Percentiles rank a stretch among this genome's conserved stretches.
phyloP scores from a whole-genome alignment of 1,284 basidiomycete species.

The Mrakiaceae sp. region DNA sequence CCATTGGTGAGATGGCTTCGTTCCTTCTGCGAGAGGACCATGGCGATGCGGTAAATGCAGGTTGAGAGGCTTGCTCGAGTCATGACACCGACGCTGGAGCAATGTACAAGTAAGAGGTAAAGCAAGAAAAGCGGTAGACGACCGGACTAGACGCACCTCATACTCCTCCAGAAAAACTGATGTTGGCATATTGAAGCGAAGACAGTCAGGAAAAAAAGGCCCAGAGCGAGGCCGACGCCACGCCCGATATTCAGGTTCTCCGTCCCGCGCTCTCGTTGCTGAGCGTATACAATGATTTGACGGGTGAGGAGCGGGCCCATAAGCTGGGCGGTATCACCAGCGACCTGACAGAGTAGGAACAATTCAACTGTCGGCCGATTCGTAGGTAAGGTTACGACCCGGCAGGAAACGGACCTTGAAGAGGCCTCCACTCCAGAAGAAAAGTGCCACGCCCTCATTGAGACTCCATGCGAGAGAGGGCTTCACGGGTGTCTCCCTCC shows the following conservation, averaged over 20 bases:
- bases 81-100: conserved; percentile 46
- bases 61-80: conserved; percentile 49
- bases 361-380: conserved; percentile 27
- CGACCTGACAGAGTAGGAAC: conserved; percentile 40
- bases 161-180: conserved; percentile 67
- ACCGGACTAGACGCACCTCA: conserved; percentile 33
- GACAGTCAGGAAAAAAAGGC: conserved; percentile 53
- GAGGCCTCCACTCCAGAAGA: conserved; percentile 56
- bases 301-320: conserved; percentile 51
- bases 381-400: background rate
- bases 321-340: conserved; percentile 41
- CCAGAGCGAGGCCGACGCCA: conserved; percentile 60
- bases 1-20: conserved; percentile 39
- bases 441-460: conserved; percentile 48
- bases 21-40: conserved; percentile 7
- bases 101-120: too few species aligned
- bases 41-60: conserved; percentile 7
- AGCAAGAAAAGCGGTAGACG: too few species aligned
- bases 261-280: conserved; percentile 24
- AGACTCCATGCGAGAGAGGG: conserved; percentile 55
- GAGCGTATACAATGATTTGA: conserved; percentile 4
- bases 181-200: conserved; percentile 49
- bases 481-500: conserved; percentile 30
- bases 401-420: conserved; percentile 37
- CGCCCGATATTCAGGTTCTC: conserved; percentile 41